A percentile compares a stretch with the other conserved stretches of the same genome.
Conservation (phyloP, 192 early-diverging fungal species). For the Podila horticola region DNA sequence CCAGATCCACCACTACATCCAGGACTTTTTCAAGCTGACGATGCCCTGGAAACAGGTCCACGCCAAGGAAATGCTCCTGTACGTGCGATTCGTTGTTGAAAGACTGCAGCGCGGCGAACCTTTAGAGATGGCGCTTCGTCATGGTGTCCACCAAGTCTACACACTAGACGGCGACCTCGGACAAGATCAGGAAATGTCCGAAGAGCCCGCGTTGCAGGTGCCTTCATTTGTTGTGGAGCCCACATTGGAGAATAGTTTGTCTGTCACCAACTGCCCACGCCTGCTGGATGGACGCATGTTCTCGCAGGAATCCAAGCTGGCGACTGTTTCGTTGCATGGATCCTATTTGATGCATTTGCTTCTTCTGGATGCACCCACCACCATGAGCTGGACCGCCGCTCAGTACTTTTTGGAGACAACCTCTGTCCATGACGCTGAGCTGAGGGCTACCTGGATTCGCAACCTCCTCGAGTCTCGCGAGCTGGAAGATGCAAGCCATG, state of each 20-base stretch:
- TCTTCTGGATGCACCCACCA: constrained; percentile 27
- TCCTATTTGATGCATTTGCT: constrained; percentile 61
- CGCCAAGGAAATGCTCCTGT: constrained; percentile 58
- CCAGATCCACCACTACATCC: constrained; percentile 53
- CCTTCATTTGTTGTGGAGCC: constrained; percentile 25
- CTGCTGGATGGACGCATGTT: constrained; percentile 62
- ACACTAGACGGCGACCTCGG: constrained; percentile 39
- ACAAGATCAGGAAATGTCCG: constrained; percentile 19
- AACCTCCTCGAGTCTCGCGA: constrained; percentile 30
- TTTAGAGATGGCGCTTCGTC: constrained; percentile 49
- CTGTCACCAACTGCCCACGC: constrained; percentile 55
- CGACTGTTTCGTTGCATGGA: constrained; percentile 62
- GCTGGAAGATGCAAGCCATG: constrained; percentile 33
- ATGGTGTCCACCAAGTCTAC: constrained; percentile 59
- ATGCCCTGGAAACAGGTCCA: constrained; percentile 43
- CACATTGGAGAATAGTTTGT: constrained; percentile 26
- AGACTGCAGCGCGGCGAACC: constrained; percentile 62
- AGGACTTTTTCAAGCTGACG: constrained; percentile 38
- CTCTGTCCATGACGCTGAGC: constrained; percentile 47
- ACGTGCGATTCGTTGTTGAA: constrained; percentile 57
- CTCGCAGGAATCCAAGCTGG: constrained; percentile 65
- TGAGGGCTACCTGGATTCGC: constrained; percentile 59
- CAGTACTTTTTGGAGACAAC: constrained; percentile 65
- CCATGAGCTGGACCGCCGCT: constrained; percentile 31
- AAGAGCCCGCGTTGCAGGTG: constrained; percentile 3